Base-by-base conservation (phyloP, 1,284 basidiomycete species). In the Fomitopsis pinicola region DNA sequence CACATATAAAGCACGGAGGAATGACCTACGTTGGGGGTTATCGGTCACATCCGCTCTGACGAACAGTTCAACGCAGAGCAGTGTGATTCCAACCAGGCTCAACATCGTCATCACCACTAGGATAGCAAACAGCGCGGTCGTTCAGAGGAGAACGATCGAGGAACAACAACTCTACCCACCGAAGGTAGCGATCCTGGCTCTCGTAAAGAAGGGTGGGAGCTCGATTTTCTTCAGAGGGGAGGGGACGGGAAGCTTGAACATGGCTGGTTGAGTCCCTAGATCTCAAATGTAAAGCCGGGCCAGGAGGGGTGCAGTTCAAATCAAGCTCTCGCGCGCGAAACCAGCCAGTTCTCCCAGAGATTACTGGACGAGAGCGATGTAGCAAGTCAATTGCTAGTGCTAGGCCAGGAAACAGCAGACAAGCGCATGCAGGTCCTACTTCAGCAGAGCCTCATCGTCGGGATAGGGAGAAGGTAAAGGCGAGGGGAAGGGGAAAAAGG, bases 51-150 rank as follows among this genome's bases (percentile, higher is more conserved):
- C 72, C 77, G 78, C 82, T 35, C 77, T 73, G 50, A 74, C 44
- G 59, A 73, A 82, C 17, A 75, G 63, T 57, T 78, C 69, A 10
- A 81, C 68, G 55, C 69, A 80, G 17, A 83, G 66, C 58, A 82
- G 62, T 44, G 76, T 68, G 42, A 75, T 71, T 76, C 78, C 83
- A 22, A 77, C 61, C 62, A 83, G 71, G 63, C 78, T 77, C 38
- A 79, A 59, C 46, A 77, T 54, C 28, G 73, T 72, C 28, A 77
- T 76, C 52, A 73, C 68, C 2, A 69, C 80, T 82, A 50, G 30
- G 14, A 14, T 15, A 5, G 15, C 52, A 46, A 44, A 38, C 28
- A 50, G 36, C 58, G n/a, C 12, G 12, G 14, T 12, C 10, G 17
- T 53, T 58, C 42, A 53, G 55, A 38, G n/a, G 9, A 40, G 45